Evolutionary conservation across 495 filamentous ascomycete genomes (phyloP).

Genomic region (Rostrohypoxylon terebratum): DNA sequence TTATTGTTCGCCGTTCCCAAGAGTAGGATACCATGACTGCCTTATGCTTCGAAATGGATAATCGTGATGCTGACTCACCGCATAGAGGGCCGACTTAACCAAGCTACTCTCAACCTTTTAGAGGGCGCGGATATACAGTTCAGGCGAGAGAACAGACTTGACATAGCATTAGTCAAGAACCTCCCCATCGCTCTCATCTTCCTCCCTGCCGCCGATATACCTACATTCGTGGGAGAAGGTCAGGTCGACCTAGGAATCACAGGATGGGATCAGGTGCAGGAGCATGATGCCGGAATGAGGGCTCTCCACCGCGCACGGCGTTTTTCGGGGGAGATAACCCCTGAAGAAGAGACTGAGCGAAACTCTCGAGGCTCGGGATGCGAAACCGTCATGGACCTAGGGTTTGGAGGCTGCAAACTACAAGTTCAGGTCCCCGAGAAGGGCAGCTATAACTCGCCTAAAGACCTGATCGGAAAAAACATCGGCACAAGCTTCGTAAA

Average conservation of each 20-base stretch:
- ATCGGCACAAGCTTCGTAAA: conserved; percentile 95
- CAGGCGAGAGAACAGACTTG: conserved; percentile 88
- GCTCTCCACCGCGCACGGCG: conserved; percentile 63
- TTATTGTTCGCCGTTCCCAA: conserved; percentile 97
- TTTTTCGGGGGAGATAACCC: conserved; percentile 63
- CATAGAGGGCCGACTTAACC: conserved; percentile 90
- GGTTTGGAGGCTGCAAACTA: conserved; percentile 89
- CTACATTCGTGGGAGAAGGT: conserved; percentile 95
- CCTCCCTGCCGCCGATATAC: conserved; percentile 96
- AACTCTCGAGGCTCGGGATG: conserved; percentile 63
- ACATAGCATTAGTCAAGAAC: conserved; percentile 97
- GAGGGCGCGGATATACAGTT: conserved; percentile 96
- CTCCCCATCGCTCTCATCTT: conserved; percentile 95
- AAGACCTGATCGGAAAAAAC: conserved; percentile 90
- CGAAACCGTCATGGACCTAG: conserved; percentile 86
- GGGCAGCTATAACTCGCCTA: conserved; percentile 73
- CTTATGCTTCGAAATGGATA: neutral
- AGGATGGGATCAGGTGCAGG: conserved; percentile 89
- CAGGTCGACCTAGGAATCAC: conserved; percentile 95
- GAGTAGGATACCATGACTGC: conserved; percentile 72
- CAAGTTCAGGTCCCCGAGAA: conserved; percentile 96
- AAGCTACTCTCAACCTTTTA: conserved; percentile 87
- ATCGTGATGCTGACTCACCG: conserved; percentile 38
- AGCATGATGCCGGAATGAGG: conserved; percentile 81
- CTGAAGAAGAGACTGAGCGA: conserved; percentile 53